Conservation (phyloP, 1,284 basidiomycete species). For the Sphaerobolus stellatus region DNA sequence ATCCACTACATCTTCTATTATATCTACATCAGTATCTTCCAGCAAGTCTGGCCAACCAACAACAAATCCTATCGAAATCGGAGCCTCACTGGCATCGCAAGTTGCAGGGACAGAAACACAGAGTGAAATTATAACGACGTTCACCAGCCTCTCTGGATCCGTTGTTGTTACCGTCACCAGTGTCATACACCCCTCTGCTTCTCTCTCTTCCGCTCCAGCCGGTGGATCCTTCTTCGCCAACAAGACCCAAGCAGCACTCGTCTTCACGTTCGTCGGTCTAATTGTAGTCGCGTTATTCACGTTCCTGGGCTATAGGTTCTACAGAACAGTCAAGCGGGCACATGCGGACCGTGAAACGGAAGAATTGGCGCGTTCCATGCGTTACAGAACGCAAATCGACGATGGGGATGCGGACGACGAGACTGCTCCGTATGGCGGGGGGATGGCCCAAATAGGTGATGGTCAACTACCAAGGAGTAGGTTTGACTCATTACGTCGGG, state of each 20-base stretch:
- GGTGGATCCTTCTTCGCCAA: conserved; percentile 55
- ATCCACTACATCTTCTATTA: conserved; percentile 12
- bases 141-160: conserved; percentile 19
- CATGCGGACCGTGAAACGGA: conserved; percentile 4
- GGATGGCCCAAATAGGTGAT: neutral
- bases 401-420: conserved; percentile 6
- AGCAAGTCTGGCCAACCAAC: neutral
- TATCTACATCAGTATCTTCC: conserved; percentile 14
- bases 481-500: neutral
- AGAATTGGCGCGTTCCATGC: conserved; percentile 4
- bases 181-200: conserved; percentile 18
- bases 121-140: conserved; percentile 6
- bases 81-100: conserved; percentile 4
- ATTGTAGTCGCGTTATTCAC: conserved; percentile 35
- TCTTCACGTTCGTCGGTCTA: conserved; percentile 57
- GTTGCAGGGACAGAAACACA: neutral
- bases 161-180: conserved; percentile 28
- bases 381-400: neutral
- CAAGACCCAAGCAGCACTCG: conserved; percentile 55
- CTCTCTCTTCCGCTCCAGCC: conserved; percentile 15
- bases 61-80: too few relatives aligned
- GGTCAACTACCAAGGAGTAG: neutral
- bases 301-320: conserved; percentile 9
- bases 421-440: neutral
- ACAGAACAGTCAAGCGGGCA: conserved; percentile 1